Base-by-base conservation (phyloP, 768 basidiomycete genomes). In the Mycena galericulata region DNA sequence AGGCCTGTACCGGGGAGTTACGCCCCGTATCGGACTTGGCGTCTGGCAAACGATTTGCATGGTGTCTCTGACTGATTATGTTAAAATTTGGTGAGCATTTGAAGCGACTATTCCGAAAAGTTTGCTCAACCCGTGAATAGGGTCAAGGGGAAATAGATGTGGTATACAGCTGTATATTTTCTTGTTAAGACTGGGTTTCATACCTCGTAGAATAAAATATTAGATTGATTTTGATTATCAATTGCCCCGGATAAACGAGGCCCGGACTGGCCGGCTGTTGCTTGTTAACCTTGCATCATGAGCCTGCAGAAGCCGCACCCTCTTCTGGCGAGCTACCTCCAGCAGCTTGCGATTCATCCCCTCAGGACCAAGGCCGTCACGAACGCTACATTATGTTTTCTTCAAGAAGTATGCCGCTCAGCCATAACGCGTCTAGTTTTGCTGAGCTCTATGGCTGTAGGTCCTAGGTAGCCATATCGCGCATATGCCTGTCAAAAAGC, bases 1-100 rank as follows among this genome's bases (percentile, higher is more conserved):
- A 81, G 98, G 97, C 34, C 85, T 99, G 34, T 99, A 99, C 86
- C 91, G 98, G 54, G 98, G 98, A 74, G 97, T 99, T 24, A 95
- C 96, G 0, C 98, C 98, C 66, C 94, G 98, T 66, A 95, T 99
- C 75, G 98, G 90, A 69, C 89, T 99, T 67, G 96, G 97, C 67
- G 88, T 97, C 77, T 98, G 96, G 96, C 96, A 98, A 82, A 98
- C 96, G 9, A 86, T 98, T 73, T 99, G 98, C 86, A 99, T 99
- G 97, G 97, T 99, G 73, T 96, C 95, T 24, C 92, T 98, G 71
- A 96, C 97, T 22, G 97, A 98, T 82, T 96, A 96, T 76, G 96
- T 98, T 71, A 97, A 96, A 79, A 86, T 83, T 63, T 96, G 94
- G 92, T 92, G 69, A 38, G 86, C 75, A 60, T 40, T 68, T 26